Evolutionary conservation across 2,329 filamentous ascomycete species (phyloP), one percentile per base, ranked within the genome.

Genomic region (Clonostachys byssicola): DNA sequence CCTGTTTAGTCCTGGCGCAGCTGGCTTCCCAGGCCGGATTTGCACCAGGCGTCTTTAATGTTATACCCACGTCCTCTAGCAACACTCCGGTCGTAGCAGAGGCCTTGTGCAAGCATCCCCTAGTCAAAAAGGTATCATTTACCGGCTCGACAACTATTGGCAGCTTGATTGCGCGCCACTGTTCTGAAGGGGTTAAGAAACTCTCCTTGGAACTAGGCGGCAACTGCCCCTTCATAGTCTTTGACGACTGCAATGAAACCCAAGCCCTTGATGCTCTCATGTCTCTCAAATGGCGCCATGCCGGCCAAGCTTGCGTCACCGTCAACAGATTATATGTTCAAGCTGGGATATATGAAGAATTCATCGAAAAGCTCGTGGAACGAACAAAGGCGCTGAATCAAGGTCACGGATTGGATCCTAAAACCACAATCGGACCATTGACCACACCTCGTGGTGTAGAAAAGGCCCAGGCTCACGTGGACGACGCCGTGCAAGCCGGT

Each of bases 61-160:
- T 91, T 47, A 58, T 91, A 23, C 87, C 86, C 43, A 48, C 46
- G 5, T 44, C 34, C 23, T 36, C 41, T 14, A 88, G 87, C 2
- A 77, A 85, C 52, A 87, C 88, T 4, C 71, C 74, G 14, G 80
- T 81, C 39, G 80, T 85, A 1, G 88, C 88, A 13, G 75, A 80
- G 5, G 80, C 83, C 1, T 72, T 92, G 7, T 81, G 84, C 1
- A 70, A 75, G 34, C 88, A 92, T 63, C 73, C 81, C 49, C 78
- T 80, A 43, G 78, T 92, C 33, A 81, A 87, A 54, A 89, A 86
- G 58, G 72, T 92, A 43, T 83, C 83, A 2, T 94, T 94, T 55
- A 92, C 89, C 0, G 89, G 89, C 30, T 87, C 81, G 10, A 86
- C 83, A 2, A 73, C 72, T 3, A 89, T 87, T 0, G 89, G 85